A percentile compares a stretch with the other conserved stretches of the same genome.
Conservation (phyloP, 139 green algal genomes). For the Chlorella sp. region DNA sequence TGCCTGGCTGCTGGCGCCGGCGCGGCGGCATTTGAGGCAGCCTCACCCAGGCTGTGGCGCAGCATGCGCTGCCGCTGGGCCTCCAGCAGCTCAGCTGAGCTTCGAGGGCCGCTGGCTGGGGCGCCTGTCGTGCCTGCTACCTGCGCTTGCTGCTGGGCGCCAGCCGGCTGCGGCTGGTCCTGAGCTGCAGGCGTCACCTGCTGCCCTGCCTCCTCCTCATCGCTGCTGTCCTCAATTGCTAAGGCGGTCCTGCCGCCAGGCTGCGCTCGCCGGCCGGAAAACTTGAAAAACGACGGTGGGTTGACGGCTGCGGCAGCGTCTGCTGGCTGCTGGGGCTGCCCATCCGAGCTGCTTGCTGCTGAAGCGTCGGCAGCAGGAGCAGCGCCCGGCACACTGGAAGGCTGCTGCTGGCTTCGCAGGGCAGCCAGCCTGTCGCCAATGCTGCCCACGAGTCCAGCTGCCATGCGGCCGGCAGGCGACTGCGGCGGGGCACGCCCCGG, state of each 20-base stretch:
- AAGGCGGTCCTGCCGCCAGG: neutral
- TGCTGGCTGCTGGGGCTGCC: neutral
- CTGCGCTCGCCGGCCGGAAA: neutral
- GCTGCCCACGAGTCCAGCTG: conserved; percentile 10
- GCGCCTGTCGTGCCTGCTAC: neutral
- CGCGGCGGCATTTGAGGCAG: neutral
- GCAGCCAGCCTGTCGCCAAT: conserved; percentile 6
- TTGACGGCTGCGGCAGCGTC: neutral
- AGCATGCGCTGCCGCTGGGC: conserved; percentile 42
- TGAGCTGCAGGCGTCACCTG: neutral
- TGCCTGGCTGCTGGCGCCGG: neutral
- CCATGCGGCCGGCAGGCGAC: neutral
- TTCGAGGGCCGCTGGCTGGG: neutral
- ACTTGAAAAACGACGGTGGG: neutral
- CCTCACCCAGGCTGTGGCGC: neutral
- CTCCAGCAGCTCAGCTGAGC: conserved; percentile 13
- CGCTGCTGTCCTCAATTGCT: neutral
- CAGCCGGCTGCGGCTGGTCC: neutral
- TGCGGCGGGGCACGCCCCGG: neutral
- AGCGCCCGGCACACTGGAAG: neutral
- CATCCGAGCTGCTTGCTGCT: neutral
- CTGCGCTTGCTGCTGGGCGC: neutral
- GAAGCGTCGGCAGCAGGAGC: neutral
- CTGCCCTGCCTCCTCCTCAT: neutral
- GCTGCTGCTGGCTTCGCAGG: neutral